These are phyloP conservation scores for Paramecium biaurelia DNA, from an alignment of 73 alveolate species.

Conservation along the genomic window DNA sequence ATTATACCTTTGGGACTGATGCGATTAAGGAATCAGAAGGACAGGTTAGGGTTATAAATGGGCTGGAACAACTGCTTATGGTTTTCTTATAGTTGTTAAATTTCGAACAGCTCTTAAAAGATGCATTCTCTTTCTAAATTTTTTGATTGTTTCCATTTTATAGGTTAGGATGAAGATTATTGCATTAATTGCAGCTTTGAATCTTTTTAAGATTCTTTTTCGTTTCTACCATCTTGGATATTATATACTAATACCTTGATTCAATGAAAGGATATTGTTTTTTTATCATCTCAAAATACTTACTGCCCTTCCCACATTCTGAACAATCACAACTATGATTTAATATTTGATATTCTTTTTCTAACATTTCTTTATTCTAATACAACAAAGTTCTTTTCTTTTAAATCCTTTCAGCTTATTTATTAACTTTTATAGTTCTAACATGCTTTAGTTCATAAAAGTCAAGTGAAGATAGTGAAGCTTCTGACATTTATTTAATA, in stretches of 20 bases:
- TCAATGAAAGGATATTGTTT: background rate
- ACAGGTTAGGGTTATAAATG: background rate
- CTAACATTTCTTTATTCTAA: background rate
- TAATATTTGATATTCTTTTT: background rate
- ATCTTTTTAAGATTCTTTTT: background rate
- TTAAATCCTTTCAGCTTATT: background rate
- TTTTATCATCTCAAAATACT: background rate
- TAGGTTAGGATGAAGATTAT: background rate
- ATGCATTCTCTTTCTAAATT: background rate
- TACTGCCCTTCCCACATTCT: slow-evolving; percentile 27
- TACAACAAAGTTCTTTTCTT: background rate
- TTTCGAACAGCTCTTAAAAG: background rate
- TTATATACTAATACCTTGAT: background rate
- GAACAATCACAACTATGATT: slow-evolving; percentile 16
- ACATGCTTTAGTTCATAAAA: background rate
- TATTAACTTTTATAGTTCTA: background rate
- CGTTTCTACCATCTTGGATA: background rate
- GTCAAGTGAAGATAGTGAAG: background rate
- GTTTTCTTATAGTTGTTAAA: background rate
- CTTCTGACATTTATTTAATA: background rate
- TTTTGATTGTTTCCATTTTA: background rate
- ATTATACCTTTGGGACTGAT: background rate
- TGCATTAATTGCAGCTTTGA: slow-evolving; percentile 18
- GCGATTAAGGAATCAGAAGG: background rate
- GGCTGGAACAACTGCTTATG: background rate